phyloP scores from a whole-genome alignment of 805 yeast genomes.

The Candida nemodendra region DNA sequence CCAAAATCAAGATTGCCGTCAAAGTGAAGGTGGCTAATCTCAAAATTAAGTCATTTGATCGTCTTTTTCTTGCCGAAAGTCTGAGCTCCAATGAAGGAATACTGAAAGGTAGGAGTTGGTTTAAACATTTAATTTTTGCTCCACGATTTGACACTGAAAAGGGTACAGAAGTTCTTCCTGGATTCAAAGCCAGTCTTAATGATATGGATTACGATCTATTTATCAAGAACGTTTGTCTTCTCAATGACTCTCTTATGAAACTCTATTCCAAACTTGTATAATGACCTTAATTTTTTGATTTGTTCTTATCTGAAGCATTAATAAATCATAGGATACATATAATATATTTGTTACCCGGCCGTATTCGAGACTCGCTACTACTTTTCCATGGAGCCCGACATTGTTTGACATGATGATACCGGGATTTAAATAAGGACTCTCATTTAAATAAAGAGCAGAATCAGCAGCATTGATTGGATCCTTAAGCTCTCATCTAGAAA shows the following conservation, averaged over 20 bases:
- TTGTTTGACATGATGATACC: no score
- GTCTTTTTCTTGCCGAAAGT: conserved; percentile 43
- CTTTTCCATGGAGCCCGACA: no score
- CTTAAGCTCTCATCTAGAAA: no score
- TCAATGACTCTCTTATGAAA: conserved; percentile 9
- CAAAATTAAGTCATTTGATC: conserved; percentile 53
- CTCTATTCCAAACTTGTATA: conserved; percentile 11
- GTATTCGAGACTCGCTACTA: no score
- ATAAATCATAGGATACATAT: no score
- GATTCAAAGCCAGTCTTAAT: conserved; percentile 53
- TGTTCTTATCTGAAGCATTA: no score
- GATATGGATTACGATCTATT: conserved; percentile 42
- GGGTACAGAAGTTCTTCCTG: conserved; percentile 55
- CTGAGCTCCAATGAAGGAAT: conserved; percentile 35
- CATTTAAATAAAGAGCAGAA: no score
- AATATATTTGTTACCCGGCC: no score
- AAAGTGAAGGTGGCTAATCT: conserved; percentile 53
- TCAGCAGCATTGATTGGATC: no score
- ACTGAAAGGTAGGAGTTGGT: conserved; percentile 52
- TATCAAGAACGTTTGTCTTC: conserved; percentile 14
- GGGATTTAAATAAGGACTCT: no score
- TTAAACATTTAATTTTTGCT: conserved; percentile 63
- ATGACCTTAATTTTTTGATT: no score
- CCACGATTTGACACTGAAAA: conserved; percentile 54
- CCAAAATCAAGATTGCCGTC: conserved; percentile 58